Base-by-base conservation (phyloP, 2,329 filamentous ascomycete species). In the Cladophialophora exuberans region DNA sequence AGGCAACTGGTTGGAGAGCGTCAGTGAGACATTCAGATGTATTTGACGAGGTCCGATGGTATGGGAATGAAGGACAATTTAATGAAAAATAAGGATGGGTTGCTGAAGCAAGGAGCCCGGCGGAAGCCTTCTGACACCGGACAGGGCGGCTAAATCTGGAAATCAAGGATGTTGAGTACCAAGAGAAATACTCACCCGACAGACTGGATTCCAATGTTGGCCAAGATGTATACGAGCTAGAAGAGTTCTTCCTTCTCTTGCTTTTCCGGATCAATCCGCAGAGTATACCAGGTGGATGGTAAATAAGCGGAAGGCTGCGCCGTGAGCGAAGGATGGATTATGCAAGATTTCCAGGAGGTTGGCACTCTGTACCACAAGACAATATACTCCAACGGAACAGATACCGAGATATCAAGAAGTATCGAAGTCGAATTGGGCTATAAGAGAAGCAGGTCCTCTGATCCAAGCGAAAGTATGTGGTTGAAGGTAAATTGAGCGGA, bases 61-160 rank as follows among this genome's bases (percentile, higher is more conserved):
- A 28, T 13, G 38, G 36, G 36, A 52, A 52, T 52, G 42, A 41
- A 38, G 15, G 33, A 49, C 45, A 57, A 50, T 57, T 48, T 57
- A 25, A 43, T 17, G n/a, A 5, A 20, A 56, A 30, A 54, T 23
- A 60, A 56, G 57, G 53, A 52, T 41, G 46, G 26, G 48, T 30
- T 48, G 51, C 42, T 39, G 33, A 56, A 53, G 58, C 49, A 61
- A 57, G 52, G 58, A 54, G 51, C 26, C 48, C 28, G 52, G 39
- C 25, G 17, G 42, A 35, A 42, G 22, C 28, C 17, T 44, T 44
- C 52, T 39, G 28, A 44, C 35, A 36, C 20, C 45, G 25, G 26
- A 18, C 23, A 39, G 30, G 31, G 25, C 9, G n/a, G n/a, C 53
- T 26, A 54, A 50, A 36, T 38, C 5, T 50, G 52, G 58, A 33